These are phyloP conservation scores for Thielaviopsis punctulata DNA, from an alignment of 2,329 filamentous ascomycete genomes.

Conservation along the genomic window DNA sequence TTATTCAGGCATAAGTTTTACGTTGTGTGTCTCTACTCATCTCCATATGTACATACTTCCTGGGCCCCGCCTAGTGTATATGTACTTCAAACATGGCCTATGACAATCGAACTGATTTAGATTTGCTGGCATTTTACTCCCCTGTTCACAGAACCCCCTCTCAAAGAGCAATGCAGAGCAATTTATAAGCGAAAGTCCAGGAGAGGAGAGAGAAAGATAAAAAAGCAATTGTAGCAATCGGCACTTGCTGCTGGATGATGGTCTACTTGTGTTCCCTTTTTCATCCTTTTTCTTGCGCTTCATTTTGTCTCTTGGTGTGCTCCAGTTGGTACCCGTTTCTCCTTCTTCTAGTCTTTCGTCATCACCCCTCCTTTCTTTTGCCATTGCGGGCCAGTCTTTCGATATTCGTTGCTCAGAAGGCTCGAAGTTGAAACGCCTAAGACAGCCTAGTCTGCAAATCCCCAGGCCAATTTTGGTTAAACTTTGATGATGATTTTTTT, in stretches of 20 bases:
- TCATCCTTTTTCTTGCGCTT: background rate
- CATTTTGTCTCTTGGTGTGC: background rate
- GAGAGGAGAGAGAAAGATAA: background rate
- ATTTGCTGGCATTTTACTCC: background rate
- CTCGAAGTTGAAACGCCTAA: conserved; percentile 6
- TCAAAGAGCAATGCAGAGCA: background rate
- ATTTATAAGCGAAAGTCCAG: no score
- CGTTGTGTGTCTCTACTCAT: no score
- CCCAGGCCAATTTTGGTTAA: background rate
- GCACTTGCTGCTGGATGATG: background rate
- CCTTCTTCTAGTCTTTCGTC: background rate
- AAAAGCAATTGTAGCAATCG: background rate
- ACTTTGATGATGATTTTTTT: background rate
- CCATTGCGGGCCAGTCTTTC: background rate
- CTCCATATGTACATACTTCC: no score
- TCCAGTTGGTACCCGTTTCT: background rate
- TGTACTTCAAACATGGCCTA: no score
- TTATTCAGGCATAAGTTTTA: no score
- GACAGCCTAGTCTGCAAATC: conserved; percentile 4
- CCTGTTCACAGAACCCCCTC: background rate
- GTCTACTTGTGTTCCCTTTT: background rate
- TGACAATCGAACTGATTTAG: no score
- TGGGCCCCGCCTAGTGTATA: no score
- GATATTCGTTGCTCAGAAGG: background rate
- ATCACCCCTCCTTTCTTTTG: background rate